These are phyloP conservation scores for Atractiella rhizophila DNA, from an alignment of 768 basidiomycete species.

Conservation along the genomic window DNA sequence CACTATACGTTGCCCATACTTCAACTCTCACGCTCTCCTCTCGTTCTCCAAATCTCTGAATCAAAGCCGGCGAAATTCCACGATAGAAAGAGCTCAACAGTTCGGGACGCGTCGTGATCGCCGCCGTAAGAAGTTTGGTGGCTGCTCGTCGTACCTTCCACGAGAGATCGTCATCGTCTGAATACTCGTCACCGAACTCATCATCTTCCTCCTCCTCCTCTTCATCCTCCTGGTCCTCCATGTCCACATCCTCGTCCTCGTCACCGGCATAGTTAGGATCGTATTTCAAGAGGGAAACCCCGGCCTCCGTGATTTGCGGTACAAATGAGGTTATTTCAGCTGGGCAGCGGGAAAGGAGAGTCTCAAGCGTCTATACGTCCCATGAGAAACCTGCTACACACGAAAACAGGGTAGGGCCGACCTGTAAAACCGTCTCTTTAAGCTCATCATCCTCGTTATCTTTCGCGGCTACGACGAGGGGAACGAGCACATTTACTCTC, in stretches of 20 bases:
- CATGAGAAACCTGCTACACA: neutral
- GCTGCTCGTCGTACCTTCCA: conserved; percentile 90
- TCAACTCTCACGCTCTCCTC: conserved; percentile 86
- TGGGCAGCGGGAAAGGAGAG: conserved; percentile 56
- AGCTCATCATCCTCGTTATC: conserved; percentile 60
- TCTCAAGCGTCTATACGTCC: conserved; percentile 47
- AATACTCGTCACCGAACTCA: conserved; percentile 35
- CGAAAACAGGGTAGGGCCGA: conserved; percentile 13
- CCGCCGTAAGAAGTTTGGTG: conserved; percentile 59
- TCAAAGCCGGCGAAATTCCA: conserved; percentile 61
- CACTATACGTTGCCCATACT: conserved; percentile 62
- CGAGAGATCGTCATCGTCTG: conserved; percentile 92
- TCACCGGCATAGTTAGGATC: conserved; percentile 67
- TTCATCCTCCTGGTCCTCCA: conserved; percentile 53
- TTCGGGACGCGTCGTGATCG: conserved; percentile 76
- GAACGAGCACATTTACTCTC: conserved; percentile 27
- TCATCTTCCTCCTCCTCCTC: conserved; percentile 46
- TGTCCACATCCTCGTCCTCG: conserved; percentile 38
- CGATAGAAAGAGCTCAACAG: conserved; percentile 53
- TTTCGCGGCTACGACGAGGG: conserved; percentile 42
- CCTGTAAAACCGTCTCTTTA: conserved; percentile 55
- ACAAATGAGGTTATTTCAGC: conserved; percentile 53
- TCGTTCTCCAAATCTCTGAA: conserved; percentile 74
- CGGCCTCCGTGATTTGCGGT: conserved; percentile 39
- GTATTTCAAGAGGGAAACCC: conserved; percentile 58